These are phyloP conservation scores for Rhizopus sp. DNA, from an alignment of 371 early-diverging fungal genomes.

Conservation along the genomic window DNA sequence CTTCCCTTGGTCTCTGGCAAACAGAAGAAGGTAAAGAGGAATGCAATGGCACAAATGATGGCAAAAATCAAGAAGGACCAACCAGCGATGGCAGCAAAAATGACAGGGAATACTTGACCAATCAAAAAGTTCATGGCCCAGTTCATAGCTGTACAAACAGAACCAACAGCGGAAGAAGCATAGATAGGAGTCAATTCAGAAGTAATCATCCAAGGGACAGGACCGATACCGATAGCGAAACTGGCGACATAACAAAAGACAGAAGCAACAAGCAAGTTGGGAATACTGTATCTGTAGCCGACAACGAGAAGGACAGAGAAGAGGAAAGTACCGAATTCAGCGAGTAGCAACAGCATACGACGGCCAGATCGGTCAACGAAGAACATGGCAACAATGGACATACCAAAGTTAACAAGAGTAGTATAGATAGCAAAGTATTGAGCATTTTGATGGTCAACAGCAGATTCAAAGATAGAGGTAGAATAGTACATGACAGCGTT, in stretches of 20 bases:
- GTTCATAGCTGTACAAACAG: constrained; percentile 61
- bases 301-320: constrained; percentile 65
- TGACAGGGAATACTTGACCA: constrained; percentile 61
- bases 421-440: constrained; percentile 59
- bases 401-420: constrained; percentile 66
- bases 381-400: constrained; percentile 54
- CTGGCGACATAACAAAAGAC: constrained; percentile 76
- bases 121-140: constrained; percentile 61
- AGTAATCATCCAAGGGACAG: constrained; percentile 79
- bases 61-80: constrained; percentile 72
- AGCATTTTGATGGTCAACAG: constrained; percentile 45
- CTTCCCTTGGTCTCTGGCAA: constrained; percentile 61
- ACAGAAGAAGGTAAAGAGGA: constrained; percentile 40
- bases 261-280: constrained; percentile 60
- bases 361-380: constrained; percentile 42
- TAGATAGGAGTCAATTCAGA: constrained; percentile 72
- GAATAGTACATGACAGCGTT: constrained; percentile 85
- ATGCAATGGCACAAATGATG: constrained; percentile 28
- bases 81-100: constrained; percentile 60
- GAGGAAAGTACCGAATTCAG: constrained; percentile 58
- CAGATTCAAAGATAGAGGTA: constrained; percentile 61
- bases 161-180: constrained; percentile 54
- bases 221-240: constrained; percentile 85
- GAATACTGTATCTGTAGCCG: constrained; percentile 46
- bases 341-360: constrained; percentile 59